Evolutionary conservation across 371 early-diverging fungal species (phyloP).

Genomic region (Mucor saturninus): DNA sequence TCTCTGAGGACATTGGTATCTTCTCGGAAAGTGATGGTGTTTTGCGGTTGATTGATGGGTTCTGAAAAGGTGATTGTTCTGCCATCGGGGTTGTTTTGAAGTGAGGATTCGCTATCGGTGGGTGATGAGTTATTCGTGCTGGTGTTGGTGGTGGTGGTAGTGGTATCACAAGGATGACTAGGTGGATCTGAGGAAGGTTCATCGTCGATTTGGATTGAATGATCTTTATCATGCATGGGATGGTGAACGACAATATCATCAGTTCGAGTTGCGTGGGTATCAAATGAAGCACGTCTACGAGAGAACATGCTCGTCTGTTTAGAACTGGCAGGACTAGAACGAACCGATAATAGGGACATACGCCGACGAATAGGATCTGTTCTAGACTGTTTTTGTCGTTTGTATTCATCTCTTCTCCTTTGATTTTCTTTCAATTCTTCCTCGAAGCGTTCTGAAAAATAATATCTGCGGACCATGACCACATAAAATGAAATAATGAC

Average conservation of each 20-base stretch:
- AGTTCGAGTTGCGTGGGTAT: slow-evolving; percentile 5
- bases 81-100: too few species aligned
- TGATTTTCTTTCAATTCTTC: slow-evolving; percentile 35
- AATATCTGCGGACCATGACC: slow-evolving; percentile 44
- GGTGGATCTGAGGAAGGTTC: not conserved
- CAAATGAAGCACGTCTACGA: not conserved
- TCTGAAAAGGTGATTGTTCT: not conserved
- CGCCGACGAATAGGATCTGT: slow-evolving; percentile 29
- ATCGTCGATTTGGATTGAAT: slow-evolving; percentile 3
- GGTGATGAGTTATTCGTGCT: not conserved
- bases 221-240: slow-evolving; percentile 1
- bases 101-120: too few species aligned
- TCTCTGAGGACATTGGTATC: slow-evolving; percentile 32
- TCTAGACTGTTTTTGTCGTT: slow-evolving; percentile 14
- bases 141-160: not conserved
- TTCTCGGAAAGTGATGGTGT: slow-evolving; percentile 34
- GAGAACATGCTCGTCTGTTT: slow-evolving; percentile 8
- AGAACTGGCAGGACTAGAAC: slow-evolving; percentile 22
- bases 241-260: slow-evolving; percentile 18
- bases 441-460: slow-evolving; percentile 44
- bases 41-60: not conserved
- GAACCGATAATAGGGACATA: slow-evolving; percentile 33
- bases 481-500: slow-evolving; percentile 36
- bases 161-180: slow-evolving; percentile 9
- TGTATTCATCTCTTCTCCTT: slow-evolving; percentile 33